Evolutionary conservation across 2,329 filamentous ascomycete species (phyloP).

Genomic region (Penicillium brasilianum): DNA sequence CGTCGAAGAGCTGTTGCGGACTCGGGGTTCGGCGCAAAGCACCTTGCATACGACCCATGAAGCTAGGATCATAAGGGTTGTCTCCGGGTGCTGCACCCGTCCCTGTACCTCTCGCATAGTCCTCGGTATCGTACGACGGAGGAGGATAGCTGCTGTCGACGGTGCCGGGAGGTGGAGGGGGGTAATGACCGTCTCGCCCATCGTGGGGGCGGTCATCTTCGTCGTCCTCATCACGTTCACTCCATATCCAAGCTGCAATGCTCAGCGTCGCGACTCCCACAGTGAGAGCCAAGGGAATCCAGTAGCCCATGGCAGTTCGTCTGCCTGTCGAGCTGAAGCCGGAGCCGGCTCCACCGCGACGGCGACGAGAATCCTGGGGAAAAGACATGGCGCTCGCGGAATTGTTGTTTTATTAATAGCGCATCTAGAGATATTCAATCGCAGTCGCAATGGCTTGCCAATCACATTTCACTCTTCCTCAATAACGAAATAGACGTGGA

Average conservation of each 20-base stretch:
- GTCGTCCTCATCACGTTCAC: slow-evolving; percentile 77
- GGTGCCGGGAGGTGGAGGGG: slow-evolving; percentile 32
- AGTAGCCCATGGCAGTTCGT: slow-evolving; percentile 66
- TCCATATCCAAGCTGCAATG: slow-evolving; percentile 91
- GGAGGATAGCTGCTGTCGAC: slow-evolving; percentile 34
- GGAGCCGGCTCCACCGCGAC: slow-evolving; percentile 43
- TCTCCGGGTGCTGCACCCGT: slow-evolving; percentile 38
- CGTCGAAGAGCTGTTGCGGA: slow-evolving; percentile 86
- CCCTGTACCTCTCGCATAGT: slow-evolving; percentile 42
- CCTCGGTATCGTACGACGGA: slow-evolving; percentile 35
- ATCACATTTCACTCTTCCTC: slow-evolving; percentile 41
- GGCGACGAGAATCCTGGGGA: slow-evolving; percentile 46
- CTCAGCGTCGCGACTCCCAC: slow-evolving; percentile 86
- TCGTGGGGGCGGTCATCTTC: slow-evolving; percentile 60
- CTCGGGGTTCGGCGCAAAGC: slow-evolving; percentile 81
- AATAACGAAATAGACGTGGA: slow-evolving; percentile 25
- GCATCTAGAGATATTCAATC: slow-evolving; percentile 34
- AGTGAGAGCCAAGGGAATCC: slow-evolving; percentile 85
- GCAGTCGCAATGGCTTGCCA: slow-evolving; percentile 31
- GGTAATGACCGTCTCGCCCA: slow-evolving; percentile 30
- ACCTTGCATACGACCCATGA: slow-evolving; percentile 79
- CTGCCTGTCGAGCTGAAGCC: slow-evolving; percentile 50
- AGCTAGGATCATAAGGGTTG: slow-evolving; percentile 58
- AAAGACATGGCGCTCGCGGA: slow-evolving; percentile 46
- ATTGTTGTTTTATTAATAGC: slow-evolving; percentile 29